Percentiles rank a stretch among this genome's conserved stretches.
phyloP scores from a whole-genome alignment of 139 green algal species.

The Ettlia oleoabundans region DNA sequence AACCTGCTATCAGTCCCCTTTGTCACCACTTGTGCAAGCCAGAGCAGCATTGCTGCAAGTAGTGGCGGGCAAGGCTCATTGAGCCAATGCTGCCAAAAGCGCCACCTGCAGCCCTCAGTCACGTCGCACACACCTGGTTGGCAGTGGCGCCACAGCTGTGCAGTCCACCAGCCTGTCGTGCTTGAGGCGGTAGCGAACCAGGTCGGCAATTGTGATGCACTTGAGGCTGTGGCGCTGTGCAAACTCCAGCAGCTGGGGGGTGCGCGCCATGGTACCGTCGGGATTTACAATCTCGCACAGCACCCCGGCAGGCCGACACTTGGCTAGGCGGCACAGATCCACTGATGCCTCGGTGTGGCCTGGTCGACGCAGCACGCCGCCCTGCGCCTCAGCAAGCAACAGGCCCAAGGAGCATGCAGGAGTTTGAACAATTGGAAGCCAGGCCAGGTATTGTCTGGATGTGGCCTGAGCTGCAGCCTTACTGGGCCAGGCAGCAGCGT shows the following conservation, averaged over 20 bases:
- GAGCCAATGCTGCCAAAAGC: neutral
- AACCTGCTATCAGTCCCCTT: no score
- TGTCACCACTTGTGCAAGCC: no score
- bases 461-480: neutral
- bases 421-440: neutral
- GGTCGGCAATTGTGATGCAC: slow-evolving; percentile 92
- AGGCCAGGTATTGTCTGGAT: neutral
- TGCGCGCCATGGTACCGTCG: slow-evolving; percentile 88
- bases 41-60: no score
- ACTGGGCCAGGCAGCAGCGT: no score
- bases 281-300: slow-evolving; percentile 95
- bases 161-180: slow-evolving; percentile 37
- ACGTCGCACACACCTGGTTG: slow-evolving; percentile 12
- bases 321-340: slow-evolving; percentile 90
- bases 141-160: slow-evolving; percentile 1
- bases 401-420: neutral
- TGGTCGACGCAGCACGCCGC: slow-evolving; percentile 84
- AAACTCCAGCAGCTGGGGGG: slow-evolving; percentile 76
- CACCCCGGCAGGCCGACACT: slow-evolving; percentile 87
- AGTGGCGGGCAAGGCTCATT: no score
- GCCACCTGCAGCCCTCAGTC: neutral
- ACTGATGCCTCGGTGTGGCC: slow-evolving; percentile 96
- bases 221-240: slow-evolving; percentile 79
- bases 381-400: slow-evolving; percentile 21
- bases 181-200: slow-evolving; percentile 75